These are phyloP conservation scores for Bothriochloa decipiens DNA, from an alignment of 176 grass and related monocot species.

Conservation along the genomic window DNA sequence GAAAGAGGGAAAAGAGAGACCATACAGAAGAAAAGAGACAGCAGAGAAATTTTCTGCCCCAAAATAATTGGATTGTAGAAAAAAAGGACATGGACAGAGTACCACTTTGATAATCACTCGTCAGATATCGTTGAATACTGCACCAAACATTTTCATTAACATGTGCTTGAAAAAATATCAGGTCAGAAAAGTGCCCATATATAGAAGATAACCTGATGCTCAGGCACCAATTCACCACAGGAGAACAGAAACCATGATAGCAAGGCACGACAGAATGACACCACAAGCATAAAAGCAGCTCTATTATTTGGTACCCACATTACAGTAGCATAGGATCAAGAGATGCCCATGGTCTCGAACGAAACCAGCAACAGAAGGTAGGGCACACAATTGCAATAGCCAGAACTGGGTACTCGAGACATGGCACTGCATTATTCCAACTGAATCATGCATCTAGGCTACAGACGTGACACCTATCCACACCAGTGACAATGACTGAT, in stretches of 20 bases:
- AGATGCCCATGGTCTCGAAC: background rate
- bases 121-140: background rate
- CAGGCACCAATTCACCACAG: background rate
- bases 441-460: slow-evolving; percentile 16
- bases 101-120: background rate
- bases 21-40: background rate
- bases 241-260: background rate
- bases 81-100: too few species aligned
- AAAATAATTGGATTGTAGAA: too few species aligned
- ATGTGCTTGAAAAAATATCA: background rate
- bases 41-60: too few species aligned
- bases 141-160: background rate
- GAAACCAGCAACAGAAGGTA: background rate
- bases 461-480: slow-evolving; percentile 10
- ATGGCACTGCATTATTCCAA: slow-evolving; percentile 43
- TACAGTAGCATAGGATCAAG: slow-evolving; percentile 29
- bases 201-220: background rate
- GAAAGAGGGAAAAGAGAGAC: slow-evolving; percentile 58
- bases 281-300: slow-evolving; percentile 2
- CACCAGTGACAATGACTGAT: background rate
- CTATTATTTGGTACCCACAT: slow-evolving; percentile 33
- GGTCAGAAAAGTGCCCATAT: background rate
- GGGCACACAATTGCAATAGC: background rate
- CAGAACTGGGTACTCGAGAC: background rate
- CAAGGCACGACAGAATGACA: background rate